Evolutionary conservation across 2,329 filamentous ascomycete species (phyloP), one percentile per base, ranked within the genome.

Genomic region (Sporothrix schenckii): DNA sequence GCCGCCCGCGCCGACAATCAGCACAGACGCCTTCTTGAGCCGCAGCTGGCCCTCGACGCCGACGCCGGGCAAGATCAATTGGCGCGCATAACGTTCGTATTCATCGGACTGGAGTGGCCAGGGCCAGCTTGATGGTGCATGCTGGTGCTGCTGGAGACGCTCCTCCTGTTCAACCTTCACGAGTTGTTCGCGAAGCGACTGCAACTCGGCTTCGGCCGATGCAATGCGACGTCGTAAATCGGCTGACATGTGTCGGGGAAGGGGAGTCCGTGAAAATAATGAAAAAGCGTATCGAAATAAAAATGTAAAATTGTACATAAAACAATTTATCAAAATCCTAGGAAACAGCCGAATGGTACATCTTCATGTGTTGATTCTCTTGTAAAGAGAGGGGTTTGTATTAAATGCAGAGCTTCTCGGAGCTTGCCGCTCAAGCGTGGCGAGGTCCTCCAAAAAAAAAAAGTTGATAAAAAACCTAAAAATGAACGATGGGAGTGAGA

Each of bases 1-100:
- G 0, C 95, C 95, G 6, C 95, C 95, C 1, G 92, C 90, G 13
- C 95, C 95, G 30, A 99, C 86, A 61, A 99, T 84, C 9, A 98
- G 85, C 5, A 97, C 89, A 24, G 84, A 88, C 0, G 92, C 84
- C 0, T 84, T 82, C 76, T 88, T 91, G 19, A 98, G 83, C 44
- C 87, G 85, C 7, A 94, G 82, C 80, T 98, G 94, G 0, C 92
- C 93, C 93, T 70, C 30, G 0, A 97, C 82, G 0, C 94, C 93
- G 72, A 97, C 84, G 70, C 91, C 87, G 0, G 93, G 91, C 72
- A 97, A 88, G 74, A 98, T 94, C 82, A 98, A 89, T 80, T 97
- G 94, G 52, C 94, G 86, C 9, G 92, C 93, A 81, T 98, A 98
- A 72, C 94, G 87, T 74, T 88, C 88, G 78, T 97, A 97, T 75